phyloP scores from a whole-genome alignment of 2,329 filamentous ascomycete species.

The Exutisphaerella laricina region DNA sequence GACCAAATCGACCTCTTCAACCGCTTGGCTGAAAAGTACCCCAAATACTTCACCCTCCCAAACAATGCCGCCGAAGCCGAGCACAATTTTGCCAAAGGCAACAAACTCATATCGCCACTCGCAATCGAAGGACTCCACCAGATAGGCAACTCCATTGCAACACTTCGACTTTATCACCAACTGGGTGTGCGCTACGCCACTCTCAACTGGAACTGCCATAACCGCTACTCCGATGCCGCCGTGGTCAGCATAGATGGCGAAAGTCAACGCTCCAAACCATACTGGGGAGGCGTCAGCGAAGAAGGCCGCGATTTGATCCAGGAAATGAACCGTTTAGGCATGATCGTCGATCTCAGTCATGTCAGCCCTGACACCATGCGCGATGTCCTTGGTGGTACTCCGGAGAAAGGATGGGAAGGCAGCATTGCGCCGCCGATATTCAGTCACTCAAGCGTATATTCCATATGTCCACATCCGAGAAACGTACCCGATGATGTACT shows the following conservation, averaged over 20 bases:
- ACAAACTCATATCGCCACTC: conserved; percentile 65
- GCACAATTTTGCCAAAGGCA: conserved; percentile 41
- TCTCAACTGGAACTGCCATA: conserved; percentile 90
- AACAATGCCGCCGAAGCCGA: conserved; percentile 57
- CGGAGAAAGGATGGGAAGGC: conserved; percentile 57
- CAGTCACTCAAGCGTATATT: conserved; percentile 77
- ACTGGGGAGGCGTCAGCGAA: conserved; percentile 67
- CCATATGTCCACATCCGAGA: conserved; percentile 77
- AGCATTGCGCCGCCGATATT: conserved; percentile 81
- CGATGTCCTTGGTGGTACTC: conserved; percentile 61
- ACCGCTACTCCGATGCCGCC: conserved; percentile 80
- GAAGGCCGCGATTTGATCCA: conserved; percentile 63
- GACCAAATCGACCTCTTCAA: conserved; percentile 70
- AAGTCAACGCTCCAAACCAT: conserved; percentile 45
- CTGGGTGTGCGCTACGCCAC: conserved; percentile 84
- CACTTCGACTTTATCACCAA: conserved; percentile 66
- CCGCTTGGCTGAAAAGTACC: conserved; percentile 59
- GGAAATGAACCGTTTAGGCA: conserved; percentile 92
- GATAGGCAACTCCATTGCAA: conserved; percentile 77
- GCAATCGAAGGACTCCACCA: conserved; percentile 88
- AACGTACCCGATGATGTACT: conserved; percentile 86
- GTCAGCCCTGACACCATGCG: conserved; percentile 75
- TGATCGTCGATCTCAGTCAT: conserved; percentile 89
- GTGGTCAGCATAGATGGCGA: conserved; percentile 50
- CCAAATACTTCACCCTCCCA: conserved; percentile 62